Base-by-base conservation (phyloP, 2,329 filamentous ascomycete species). In the Aspergillus thermomutatus region DNA sequence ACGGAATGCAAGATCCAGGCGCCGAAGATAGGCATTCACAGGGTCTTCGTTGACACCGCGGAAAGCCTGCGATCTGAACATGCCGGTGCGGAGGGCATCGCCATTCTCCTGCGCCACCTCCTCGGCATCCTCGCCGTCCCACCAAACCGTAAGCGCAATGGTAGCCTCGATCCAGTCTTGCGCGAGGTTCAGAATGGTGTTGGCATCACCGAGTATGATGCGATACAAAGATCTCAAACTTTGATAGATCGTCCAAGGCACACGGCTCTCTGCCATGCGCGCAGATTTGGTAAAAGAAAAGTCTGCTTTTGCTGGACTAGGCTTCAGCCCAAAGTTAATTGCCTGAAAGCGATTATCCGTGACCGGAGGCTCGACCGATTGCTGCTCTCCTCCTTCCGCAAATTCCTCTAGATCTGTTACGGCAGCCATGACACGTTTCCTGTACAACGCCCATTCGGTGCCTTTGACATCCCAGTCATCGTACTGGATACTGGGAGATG, bases 121-220 rank as follows among this genome's bases (percentile, higher is more conserved):
- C 14, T 80, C 78, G 9, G 87, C 82, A 58, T 86, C 84, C n/a
- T 84, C 83, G 59, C 94, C 91, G 69, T 96, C 88, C 92, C 92
- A 96, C 93, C 93, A 97, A 5, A 89, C 87, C 31, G 92, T 87
- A 50, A 97, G 78, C 1, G 88, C 90, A 58, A 97, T 77, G 0
- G 88, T 89, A 0, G 91, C 92, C 77, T 97, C 93, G 52, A 93
- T 86, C 93, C 93, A 97, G 73, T 97, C 92, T 67, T 93, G 87
- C 1, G 92, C 85, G 47, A 87, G 85, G 49, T 87, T 83, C 59
- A 95, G 79, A 52, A 97, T 90, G 21, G 91, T 87, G 37, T 87
- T 83, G 9, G 86, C 81, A 61, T 89, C 85, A 37, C 93, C 92
- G 4, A 94, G 82, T 1, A 95, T 77, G 58, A 96, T 87, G 34